Base-by-base conservation (phyloP, 2,329 filamentous ascomycete genomes). In the Clarireedia paspali region DNA sequence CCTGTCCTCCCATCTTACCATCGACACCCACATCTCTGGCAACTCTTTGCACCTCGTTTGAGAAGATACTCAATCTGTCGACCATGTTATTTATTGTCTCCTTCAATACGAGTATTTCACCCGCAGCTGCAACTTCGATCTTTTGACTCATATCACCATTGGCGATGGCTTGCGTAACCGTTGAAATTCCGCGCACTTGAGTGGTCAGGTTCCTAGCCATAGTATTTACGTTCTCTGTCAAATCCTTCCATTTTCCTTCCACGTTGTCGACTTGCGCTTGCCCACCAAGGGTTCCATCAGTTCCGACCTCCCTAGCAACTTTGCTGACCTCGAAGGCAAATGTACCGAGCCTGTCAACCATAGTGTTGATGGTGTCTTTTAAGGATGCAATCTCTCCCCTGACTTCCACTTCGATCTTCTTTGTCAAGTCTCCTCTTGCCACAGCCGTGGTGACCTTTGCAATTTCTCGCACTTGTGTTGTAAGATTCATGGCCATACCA, bases 61-160 rank as follows among this genome's bases (percentile, higher is more conserved):
- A 96, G 81, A 96, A 97, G 62, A 92, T 92, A 58, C 94, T 95
- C 50, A 99, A 76, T 60, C 92, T 84, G 70, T 91, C 91, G 62
- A 97, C 92, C 92, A 96, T 96, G 83, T 96, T 92, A 71, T 96
- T 96, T 75, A 96, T 96, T 45, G 92, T 97, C 68, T 95, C 90
- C 70, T 96, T 96, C 52, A 97, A 75, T 2, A 95, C 86, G 62
- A 94, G 82, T 62, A 97, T 96, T 72, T 97, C 92, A 73, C 92
- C 92, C 72, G 92, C 91, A 53, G 92, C 92, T 66, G 95, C 88
- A 6, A 97, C 92, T 62, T 95, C 88, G 66, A 97, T 96, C 74
- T 94, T 94, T 71, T 91, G 88, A 72, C 88, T 95, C 83, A 97
- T 90, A 73, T 96, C 90, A 68, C 92, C 92, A 69, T 94, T 91